These are phyloP conservation scores for Clavispora santaluciae DNA, from an alignment of 805 yeast species.

Conservation along the genomic window DNA sequence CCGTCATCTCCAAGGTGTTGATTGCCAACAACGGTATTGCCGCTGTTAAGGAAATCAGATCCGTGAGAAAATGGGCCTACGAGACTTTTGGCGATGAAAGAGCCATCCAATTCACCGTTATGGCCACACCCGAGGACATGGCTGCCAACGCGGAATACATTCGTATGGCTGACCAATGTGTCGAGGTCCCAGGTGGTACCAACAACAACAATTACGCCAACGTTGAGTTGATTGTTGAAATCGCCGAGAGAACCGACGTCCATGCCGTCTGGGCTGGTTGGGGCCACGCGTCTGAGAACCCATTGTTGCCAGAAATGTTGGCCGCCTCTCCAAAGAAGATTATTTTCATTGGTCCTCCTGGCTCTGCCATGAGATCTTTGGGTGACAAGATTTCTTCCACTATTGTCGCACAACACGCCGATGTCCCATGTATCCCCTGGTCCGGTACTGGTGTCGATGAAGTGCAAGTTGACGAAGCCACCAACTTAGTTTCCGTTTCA, in stretches of 20 bases:
- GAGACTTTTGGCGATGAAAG: constrained; percentile 97
- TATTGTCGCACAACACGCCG: constrained; percentile 97
- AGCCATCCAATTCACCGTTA: constrained; percentile 89
- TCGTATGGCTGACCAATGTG: constrained; percentile 98
- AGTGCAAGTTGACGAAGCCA: constrained; percentile 61
- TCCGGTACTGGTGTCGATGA: constrained; percentile 95
- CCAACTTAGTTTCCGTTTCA: constrained; percentile 83
- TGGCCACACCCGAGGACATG: constrained; percentile 99
- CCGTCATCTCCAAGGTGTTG: constrained; percentile 81
- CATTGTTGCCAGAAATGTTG: constrained; percentile 84
- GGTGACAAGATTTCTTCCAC: constrained; percentile 98
- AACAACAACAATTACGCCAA: constrained; percentile 98
- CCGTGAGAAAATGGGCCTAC: constrained; percentile 98
- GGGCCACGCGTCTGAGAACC: constrained; percentile 99
- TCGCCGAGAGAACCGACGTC: constrained; percentile 93
- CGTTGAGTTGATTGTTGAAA: constrained; percentile 92
- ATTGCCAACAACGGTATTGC: constrained; percentile 99
- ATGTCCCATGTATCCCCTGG: constrained; percentile 99
- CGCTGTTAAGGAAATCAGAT: constrained; percentile 96
- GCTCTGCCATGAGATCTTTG: constrained; percentile 97
- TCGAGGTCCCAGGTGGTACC: constrained; percentile 98
- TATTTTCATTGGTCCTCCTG: constrained; percentile 97
- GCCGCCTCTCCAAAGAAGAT: constrained; percentile 90
- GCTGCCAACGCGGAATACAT: constrained; percentile 96
- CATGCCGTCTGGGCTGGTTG: constrained; percentile 99